These are phyloP conservation scores for Hygrocybe punicea DNA, from an alignment of 768 basidiomycete species.

Conservation along the genomic window DNA sequence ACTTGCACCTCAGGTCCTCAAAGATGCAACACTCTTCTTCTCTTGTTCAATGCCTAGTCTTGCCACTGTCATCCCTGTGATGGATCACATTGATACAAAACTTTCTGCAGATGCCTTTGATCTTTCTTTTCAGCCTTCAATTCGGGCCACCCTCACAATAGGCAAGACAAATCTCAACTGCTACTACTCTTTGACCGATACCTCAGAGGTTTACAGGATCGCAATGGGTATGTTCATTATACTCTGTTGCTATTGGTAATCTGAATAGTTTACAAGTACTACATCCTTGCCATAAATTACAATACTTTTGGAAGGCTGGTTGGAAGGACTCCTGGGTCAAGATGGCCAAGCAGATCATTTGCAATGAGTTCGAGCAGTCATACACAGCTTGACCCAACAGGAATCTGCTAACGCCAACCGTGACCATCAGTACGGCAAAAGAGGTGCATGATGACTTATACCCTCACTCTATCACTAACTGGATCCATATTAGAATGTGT, in stretches of 20 bases:
- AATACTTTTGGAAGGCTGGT: constrained; percentile 28
- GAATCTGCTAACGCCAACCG: too few species aligned
- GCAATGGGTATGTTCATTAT: constrained; percentile 23
- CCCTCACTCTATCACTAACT: background rate
- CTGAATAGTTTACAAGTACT: constrained; percentile 23
- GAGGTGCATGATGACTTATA: background rate
- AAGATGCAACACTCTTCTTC: constrained; percentile 26
- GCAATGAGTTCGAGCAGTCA: constrained; percentile 16
- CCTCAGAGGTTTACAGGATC: constrained; percentile 19
- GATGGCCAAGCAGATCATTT: constrained; percentile 21
- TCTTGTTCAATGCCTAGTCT: constrained; percentile 26
- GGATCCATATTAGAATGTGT: background rate
- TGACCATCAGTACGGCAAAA: background rate
- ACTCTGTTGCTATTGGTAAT: too few species aligned
- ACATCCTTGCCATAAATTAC: constrained; percentile 34
- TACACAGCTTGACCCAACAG: background rate
- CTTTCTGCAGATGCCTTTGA: constrained; percentile 10
- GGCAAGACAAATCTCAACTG: constrained; percentile 23
- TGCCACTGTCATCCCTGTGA: constrained; percentile 27
- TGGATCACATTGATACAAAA: constrained; percentile 31
- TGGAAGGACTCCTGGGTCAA: constrained; percentile 33
- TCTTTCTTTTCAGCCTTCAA: constrained; percentile 3
- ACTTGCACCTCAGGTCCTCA: constrained; percentile 17
- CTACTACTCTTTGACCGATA: constrained; percentile 23
- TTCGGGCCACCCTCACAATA: constrained; percentile 15